Base-by-base conservation (phyloP, 176 grass and related monocot species). In the Avena atlantica region DNA sequence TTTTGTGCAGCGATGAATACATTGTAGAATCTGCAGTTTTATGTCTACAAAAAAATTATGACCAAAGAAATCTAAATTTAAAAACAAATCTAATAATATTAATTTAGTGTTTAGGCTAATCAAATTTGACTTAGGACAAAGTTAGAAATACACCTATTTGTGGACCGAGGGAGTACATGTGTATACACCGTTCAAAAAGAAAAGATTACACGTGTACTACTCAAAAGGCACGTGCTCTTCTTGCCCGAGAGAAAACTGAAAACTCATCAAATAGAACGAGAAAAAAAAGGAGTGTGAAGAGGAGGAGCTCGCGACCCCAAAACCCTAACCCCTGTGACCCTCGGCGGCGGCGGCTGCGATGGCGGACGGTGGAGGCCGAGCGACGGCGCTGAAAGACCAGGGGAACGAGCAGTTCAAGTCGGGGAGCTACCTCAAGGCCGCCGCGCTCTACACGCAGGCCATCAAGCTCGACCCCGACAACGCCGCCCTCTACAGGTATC, bases 371-470 rank as follows among this genome's bases (percentile, higher is more conserved):
- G 89, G 85, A 11, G 61, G 52, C 1, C 70, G 25, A 1, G 82
- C 82, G 21, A 74, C 79, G 47, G 59, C 84, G 70, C 87, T 94
- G 21, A 99, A 99, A 87, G 97, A 99, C 10, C 92, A 99, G 68
- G 97, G 97, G 9, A 99, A 99, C 56, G 92, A 91, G 90, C 87
- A 93, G 70, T 99, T 99, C 97, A 99, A 99, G 89, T 29, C 85
- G 21, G 94, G 94, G 76, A 94, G 78, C 93, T 99, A 94, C 76
- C 87, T 99, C 64, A 99, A 93, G 82, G 94, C 97, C 20, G 97
- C 97, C 53, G 97, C 94, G 44, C 84, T 94, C 72, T 99, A 99
- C 90, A 96, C 97, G 45, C 94, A 96, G 78, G 97, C 97, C 67
- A 96, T 99, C 92, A 99, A 99, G 85, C 86, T 93, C 81, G 94